A percentile compares a stretch with the other conserved stretches of the same genome.
Evolutionary conservation across 2,329 filamentous ascomycete genomes (phyloP).

Genomic region (Hypomyces rosellus): DNA sequence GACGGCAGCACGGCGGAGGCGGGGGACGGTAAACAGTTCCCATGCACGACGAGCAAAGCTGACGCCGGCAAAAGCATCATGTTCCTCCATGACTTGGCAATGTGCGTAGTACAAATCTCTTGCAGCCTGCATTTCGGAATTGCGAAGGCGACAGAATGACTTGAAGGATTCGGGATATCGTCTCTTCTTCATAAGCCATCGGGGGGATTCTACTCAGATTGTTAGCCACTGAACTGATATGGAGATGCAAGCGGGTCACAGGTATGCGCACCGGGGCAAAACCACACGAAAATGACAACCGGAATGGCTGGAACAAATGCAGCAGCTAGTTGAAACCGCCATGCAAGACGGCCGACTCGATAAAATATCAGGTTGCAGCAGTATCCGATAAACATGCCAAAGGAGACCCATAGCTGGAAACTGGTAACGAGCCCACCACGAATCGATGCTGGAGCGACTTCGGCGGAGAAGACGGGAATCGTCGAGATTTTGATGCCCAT

Average conservation of each 20-base stretch:
- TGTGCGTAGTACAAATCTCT: conserved; percentile 51
- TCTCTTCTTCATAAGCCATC: conserved; percentile 59
- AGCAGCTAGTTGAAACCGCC: conserved; percentile 57
- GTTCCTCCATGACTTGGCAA: conserved; percentile 28
- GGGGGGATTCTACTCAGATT: conserved; percentile 44
- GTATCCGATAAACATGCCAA: conserved; percentile 59
- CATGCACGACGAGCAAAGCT: conserved; percentile 32
- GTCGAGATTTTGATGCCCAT: conserved; percentile 48
- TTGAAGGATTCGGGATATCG: conserved; percentile 46
- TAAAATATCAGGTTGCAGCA: conserved; percentile 58
- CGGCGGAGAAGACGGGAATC: conserved; percentile 46
- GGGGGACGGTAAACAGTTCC: conserved; percentile 43
- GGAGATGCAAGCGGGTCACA: conserved; percentile 14
- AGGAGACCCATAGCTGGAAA: conserved; percentile 44
- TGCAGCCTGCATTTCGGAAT: conserved; percentile 51
- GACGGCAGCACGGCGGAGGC: conserved; percentile 37
- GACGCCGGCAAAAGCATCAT: conserved; percentile 26
- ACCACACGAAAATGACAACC: conserved; percentile 47
- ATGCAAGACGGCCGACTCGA: conserved; percentile 48
- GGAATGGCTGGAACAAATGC: conserved; percentile 59
- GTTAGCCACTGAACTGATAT: background rate
- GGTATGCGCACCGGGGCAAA: conserved; percentile 45
- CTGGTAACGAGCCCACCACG: conserved; percentile 44
- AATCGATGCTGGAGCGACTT: conserved; percentile 42
- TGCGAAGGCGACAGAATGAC: conserved; percentile 50